Evolutionary conservation across 163 green algal species (phyloP).

Genomic region (Scenedesmus sp.): DNA sequence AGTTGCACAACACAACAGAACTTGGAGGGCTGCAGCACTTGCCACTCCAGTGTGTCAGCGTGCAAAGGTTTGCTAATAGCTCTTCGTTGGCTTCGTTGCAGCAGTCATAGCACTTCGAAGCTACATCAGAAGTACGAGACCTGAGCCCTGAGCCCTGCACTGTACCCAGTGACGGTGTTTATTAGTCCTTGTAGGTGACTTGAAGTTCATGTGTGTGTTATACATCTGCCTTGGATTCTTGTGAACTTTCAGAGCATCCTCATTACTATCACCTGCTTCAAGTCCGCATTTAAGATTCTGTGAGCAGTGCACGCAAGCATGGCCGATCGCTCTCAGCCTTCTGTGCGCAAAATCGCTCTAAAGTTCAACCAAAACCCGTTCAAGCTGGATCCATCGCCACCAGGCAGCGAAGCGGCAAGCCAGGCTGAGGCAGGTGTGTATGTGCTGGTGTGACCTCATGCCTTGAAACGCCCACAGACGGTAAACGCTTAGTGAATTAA

Average conservation of each 20-base stretch:
- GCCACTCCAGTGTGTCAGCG: neutral
- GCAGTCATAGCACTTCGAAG: neutral
- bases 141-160: neutral
- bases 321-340: neutral
- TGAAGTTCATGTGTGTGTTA: too few species aligned
- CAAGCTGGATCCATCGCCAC: neutral
- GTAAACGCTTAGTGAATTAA: neutral
- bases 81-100: neutral
- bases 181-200: too few species aligned
- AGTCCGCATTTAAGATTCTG: neutral
- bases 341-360: neutral
- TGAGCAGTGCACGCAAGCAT: neutral
- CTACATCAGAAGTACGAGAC: neutral
- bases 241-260: too few species aligned
- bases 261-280: neutral
- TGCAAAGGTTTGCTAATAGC: neutral
- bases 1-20: neutral
- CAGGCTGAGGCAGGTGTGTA: neutral
- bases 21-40: neutral
- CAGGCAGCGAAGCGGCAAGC: neutral
- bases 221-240: too few species aligned
- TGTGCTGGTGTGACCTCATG: slow-evolving; percentile 6
- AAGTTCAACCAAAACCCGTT: neutral
- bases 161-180: too few species aligned
- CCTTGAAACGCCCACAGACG: neutral